Evolutionary conservation across 2,329 filamentous ascomycete genomes (phyloP).

Genomic region (Colletotrichum paranaense): DNA sequence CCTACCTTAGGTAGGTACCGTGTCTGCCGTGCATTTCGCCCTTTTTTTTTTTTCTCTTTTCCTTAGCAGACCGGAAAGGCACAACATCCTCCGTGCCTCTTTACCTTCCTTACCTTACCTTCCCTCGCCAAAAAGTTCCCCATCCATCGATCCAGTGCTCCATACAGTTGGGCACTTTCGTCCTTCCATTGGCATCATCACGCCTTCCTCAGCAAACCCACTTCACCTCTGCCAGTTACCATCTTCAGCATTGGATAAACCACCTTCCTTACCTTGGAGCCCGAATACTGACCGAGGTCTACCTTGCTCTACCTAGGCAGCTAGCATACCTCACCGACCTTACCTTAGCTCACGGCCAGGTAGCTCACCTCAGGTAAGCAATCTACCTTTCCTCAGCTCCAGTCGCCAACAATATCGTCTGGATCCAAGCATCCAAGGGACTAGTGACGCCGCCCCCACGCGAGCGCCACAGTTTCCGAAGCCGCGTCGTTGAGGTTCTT

Average conservation of each 20-base stretch:
- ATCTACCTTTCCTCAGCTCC: background rate
- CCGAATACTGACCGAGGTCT: background rate
- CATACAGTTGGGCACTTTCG: background rate
- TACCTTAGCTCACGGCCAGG: background rate
- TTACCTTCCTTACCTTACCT: background rate
- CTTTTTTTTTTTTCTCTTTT: background rate
- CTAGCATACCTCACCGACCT: background rate
- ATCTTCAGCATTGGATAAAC: background rate
- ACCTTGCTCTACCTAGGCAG: background rate
- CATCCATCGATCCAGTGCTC: background rate
- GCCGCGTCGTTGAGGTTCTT: slow-evolving; percentile 2
- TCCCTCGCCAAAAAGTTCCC: background rate
- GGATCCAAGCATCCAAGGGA: background rate
- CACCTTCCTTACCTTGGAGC: background rate
- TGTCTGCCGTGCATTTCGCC: background rate
- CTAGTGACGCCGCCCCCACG: background rate
- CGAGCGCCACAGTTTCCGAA: background rate
- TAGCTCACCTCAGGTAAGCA: background rate
- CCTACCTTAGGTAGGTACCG: too few relatives aligned
- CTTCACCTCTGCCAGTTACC: background rate
- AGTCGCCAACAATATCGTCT: background rate
- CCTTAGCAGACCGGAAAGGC: background rate
- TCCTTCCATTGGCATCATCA: background rate
- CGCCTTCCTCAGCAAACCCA: background rate
- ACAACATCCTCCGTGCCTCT: background rate